Base-by-base conservation (phyloP, 345 rosid species). In the Syzygium aqueum region DNA sequence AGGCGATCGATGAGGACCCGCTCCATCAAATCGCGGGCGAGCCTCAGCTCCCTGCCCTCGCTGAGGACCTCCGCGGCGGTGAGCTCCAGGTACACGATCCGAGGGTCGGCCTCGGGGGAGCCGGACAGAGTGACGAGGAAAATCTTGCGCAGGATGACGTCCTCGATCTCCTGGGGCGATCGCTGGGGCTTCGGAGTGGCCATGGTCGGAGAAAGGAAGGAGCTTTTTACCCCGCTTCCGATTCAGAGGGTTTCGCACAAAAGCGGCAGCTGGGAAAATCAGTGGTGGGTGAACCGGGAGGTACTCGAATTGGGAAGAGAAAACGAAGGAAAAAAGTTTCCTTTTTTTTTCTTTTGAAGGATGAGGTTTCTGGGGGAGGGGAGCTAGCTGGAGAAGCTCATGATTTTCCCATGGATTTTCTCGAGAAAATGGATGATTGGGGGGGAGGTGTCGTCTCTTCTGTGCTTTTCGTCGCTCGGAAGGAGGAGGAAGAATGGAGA, bases 31-130 rank as follows among this genome's bases (percentile, higher is more conserved):
- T 95, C 98, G 51, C 99, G 95, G 54, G 91, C 92, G 51, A 98
- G 96, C 61, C 86, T 90, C 86, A 98, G 88, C 16, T 92, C 94
- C 84, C 89, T 94, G 22, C 98, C 96, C 92, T 98, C 98, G 90
- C 99, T 98, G 88, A 98, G 97, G 90, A 98, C 90, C 92, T 97
- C 99, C 5, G 99, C 98, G 3, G 99, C 99, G 0, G 98, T 91
- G 93, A 94, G 90, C 90, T 95, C 98, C 84, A 97, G 89, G 90
- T 95, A 95, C 25, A 93, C 94, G 52, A 92, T 51, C 56, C 95
- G 91, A 16, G 95, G 89, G 91, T 95, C 97, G 49, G 92, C 11
- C 12, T 56, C 91, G 17, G 59, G 28, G 30, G 92, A 82, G 28
- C 94, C 95, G 51, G 89, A 85, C 59, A 98, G 95, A 85, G 96